These are phyloP conservation scores for Plectosphaerella cucumerina DNA, from an alignment of 2,329 filamentous ascomycete genomes.

Conservation along the genomic window DNA sequence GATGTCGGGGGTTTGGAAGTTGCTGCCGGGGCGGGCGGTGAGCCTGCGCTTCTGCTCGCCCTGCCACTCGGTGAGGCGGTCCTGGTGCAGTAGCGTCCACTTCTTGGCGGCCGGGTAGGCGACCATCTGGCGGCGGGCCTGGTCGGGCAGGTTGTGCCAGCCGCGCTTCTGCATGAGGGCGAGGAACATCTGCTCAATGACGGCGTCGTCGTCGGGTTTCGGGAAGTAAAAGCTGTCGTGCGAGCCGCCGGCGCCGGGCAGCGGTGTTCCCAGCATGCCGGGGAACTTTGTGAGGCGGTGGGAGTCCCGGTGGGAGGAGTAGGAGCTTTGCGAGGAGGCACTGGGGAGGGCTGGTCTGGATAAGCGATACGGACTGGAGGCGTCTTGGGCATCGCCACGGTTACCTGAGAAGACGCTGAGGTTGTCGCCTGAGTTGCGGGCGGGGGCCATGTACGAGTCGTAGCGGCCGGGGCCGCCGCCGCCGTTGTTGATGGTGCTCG, in stretches of 20 bases:
- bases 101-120: slow-evolving; percentile 93
- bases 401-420: slow-evolving; percentile 55
- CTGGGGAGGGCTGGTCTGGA: slow-evolving; percentile 49
- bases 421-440: slow-evolving; percentile 52
- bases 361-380: slow-evolving; percentile 36
- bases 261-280: slow-evolving; percentile 19
- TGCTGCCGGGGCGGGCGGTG: slow-evolving; percentile 60
- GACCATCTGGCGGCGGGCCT: slow-evolving; percentile 92
- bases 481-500: slow-evolving; percentile 36
- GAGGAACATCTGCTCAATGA: slow-evolving; percentile 88
- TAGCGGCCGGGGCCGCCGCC: slow-evolving; percentile 32
- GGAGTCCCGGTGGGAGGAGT: slow-evolving; percentile 49
- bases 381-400: slow-evolving; percentile 34
- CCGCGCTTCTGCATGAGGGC: slow-evolving; percentile 96
- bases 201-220: slow-evolving; percentile 72
- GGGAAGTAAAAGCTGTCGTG: slow-evolving; percentile 58
- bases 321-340: slow-evolving; percentile 53
- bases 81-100: slow-evolving; percentile 95
- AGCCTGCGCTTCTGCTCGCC: slow-evolving; percentile 86
- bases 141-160: slow-evolving; percentile 94
- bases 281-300: slow-evolving; percentile 54
- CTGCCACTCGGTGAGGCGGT: slow-evolving; percentile 88
- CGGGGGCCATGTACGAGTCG: slow-evolving; percentile 59
- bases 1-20: slow-evolving; percentile 57
- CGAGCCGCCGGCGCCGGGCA: slow-evolving; percentile 23